Percentiles rank a stretch among this genome's conserved stretches.
These are phyloP conservation scores for Fusarium neocosmosporiellum DNA, from an alignment of 2,329 filamentous ascomycete species.

Conservation along the genomic window DNA sequence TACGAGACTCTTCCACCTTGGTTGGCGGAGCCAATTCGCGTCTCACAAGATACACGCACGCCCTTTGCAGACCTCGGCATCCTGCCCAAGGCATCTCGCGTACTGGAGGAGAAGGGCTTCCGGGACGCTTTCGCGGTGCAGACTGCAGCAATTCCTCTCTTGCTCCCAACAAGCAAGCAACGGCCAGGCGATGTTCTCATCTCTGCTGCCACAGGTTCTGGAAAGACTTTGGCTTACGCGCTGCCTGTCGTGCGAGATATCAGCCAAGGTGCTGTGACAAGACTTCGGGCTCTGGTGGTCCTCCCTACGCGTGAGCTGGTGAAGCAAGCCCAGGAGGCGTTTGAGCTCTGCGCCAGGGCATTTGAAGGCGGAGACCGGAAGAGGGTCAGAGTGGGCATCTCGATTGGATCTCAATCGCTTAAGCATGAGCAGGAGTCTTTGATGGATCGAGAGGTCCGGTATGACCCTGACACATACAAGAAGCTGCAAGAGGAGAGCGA, in stretches of 20 bases:
- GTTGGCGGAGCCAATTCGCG: slow-evolving; percentile 80
- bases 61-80: slow-evolving; percentile 75
- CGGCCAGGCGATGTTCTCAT: slow-evolving; percentile 84
- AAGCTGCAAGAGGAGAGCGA: slow-evolving; percentile 41
- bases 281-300: slow-evolving; percentile 82
- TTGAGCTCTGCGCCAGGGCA: slow-evolving; percentile 76
- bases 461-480: slow-evolving; percentile 70
- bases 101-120: slow-evolving; percentile 70
- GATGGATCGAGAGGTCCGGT: slow-evolving; percentile 62
- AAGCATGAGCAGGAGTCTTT: slow-evolving; percentile 68
- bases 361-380: slow-evolving; percentile 68
- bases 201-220: slow-evolving; percentile 93
- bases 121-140: slow-evolving; percentile 58
- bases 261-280: slow-evolving; percentile 70
- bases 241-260: slow-evolving; percentile 86
- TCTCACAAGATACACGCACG: slow-evolving; percentile 68
- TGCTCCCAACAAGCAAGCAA: slow-evolving; percentile 73
- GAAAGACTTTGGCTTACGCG: slow-evolving; percentile 93
- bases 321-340: slow-evolving; percentile 82
- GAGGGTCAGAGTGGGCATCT: slow-evolving; percentile 81
- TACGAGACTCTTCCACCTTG: slow-evolving; percentile 85
- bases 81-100: slow-evolving; percentile 66
- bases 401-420: slow-evolving; percentile 83
- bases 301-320: slow-evolving; percentile 93
- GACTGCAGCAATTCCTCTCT: slow-evolving; percentile 74